Base-by-base conservation (phyloP, 2,329 filamentous ascomycete genomes). In the Aureobasidium sp. region DNA sequence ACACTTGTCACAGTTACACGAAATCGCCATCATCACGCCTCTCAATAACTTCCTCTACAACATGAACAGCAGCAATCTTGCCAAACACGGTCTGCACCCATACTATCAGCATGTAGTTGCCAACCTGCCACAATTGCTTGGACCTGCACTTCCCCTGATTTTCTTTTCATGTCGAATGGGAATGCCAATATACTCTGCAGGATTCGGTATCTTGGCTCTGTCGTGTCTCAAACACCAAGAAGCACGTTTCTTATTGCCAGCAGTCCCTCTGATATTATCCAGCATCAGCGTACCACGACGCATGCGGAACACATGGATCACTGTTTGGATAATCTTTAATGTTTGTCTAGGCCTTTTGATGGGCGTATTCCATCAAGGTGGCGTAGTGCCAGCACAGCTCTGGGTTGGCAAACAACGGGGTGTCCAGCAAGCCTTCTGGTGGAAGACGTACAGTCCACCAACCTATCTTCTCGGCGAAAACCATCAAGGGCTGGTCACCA, bases 361-460 rank as follows among this genome's bases (percentile, higher is more conserved):
- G 87, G 89, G 89, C n/a, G 77, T 84, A 4, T 93, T 90, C 69
- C 89, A 93, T 72, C 89, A 93, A 74, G 89, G 87, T 32, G 89
- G 89, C 47, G 83, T 92, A 30, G 81, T 93, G 1, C 87, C 89
- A 0, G 85, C 84, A 7, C 89, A 93, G 68, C 84, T 88, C 0
- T 90, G 90, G 70, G 79, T 93, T 69, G 88, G 85, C 68, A 83
- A 82, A 60, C 85, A 89, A 66, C 80, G 83, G 5, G 67, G 88
- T 65, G 84, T 88, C 9, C 85, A 85, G 1, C 81, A 87, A 37
- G 87, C 86, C 3, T 79, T 89, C 55, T 93, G 89, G 89, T 93
- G 89, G 89, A 92, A 91, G 72, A 92, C 89, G 1, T 92, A 92
- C 71, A 89, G 86, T 71, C 89, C 89, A 21, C 89, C 89, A 0